A percentile compares a stretch with the other conserved stretches of the same genome.
phyloP scores from a whole-genome alignment of 192 early-diverging fungal species.

The Gamsiella multidivaricata region DNA sequence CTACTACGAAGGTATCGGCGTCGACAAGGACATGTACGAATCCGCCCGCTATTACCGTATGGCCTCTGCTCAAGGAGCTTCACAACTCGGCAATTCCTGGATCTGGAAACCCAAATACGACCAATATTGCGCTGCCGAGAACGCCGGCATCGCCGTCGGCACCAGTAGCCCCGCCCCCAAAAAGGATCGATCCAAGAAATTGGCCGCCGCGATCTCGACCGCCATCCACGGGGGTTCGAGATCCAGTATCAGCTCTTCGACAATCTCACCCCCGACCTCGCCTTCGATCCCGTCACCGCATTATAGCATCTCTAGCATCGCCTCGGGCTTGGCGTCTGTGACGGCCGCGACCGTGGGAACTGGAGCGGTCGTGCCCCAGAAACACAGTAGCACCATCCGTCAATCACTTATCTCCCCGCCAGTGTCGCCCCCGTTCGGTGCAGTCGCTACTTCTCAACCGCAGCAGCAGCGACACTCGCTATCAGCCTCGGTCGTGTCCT shows the following conservation, averaged over 20 bases:
- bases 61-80: constrained; percentile 76
- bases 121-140: constrained; percentile 48
- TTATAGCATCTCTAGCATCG: constrained; percentile 24
- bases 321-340: constrained; percentile 23
- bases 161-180: background rate
- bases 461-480: background rate
- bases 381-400: background rate
- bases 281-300: background rate
- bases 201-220: constrained; percentile 16
- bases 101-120: constrained; percentile 87
- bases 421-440: background rate
- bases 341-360: constrained; percentile 10
- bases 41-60: constrained; percentile 84
- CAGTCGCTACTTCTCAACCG: background rate
- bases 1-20: constrained; percentile 79
- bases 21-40: constrained; percentile 76
- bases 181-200: background rate
- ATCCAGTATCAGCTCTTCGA: background rate
- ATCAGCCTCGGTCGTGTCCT: background rate
- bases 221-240: background rate
- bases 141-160: background rate
- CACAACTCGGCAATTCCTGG: constrained; percentile 86
- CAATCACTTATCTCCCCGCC: constrained; percentile 2
- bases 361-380: background rate
- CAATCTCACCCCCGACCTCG: background rate